Evolutionary conservation across 2,329 filamentous ascomycete species (phyloP).

Genomic region (Fusarium graminum): DNA sequence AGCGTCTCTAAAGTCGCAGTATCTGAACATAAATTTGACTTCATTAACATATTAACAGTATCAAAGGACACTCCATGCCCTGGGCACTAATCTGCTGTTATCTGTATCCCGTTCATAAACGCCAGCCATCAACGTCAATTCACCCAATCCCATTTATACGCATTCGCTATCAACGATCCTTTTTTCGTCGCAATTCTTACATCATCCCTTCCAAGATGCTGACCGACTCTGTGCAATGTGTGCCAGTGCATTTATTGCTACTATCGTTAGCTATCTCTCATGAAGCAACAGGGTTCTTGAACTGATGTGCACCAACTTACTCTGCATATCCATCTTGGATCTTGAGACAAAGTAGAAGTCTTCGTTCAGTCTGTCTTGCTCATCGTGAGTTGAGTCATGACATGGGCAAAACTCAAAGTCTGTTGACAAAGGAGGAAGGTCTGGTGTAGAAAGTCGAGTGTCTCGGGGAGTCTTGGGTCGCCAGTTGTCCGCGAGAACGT

Average conservation of each 20-base stretch:
- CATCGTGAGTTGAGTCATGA: constrained; percentile 13
- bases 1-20: neutral
- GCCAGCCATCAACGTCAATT: neutral
- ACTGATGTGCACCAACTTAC: constrained; percentile 29
- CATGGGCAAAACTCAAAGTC: constrained; percentile 47
- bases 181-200: neutral
- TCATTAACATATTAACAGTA: neutral
- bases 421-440: constrained; percentile 41
- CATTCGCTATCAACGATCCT: neutral
- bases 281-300: neutral
- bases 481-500: constrained; percentile 24
- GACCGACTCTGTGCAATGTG: constrained; percentile 32
- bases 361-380: constrained; percentile 39
- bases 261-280: constrained; percentile 23
- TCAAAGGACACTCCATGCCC: neutral
- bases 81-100: neutral
- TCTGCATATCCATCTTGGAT: constrained; percentile 44
- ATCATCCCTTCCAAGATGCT: neutral
- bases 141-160: neutral
- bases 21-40: neutral
- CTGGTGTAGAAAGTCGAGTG: constrained; percentile 41
- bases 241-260: constrained; percentile 39
- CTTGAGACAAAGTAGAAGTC: constrained; percentile 41
- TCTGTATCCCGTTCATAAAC: neutral
- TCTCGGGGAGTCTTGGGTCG: constrained; percentile 34